These are phyloP conservation scores for Conringia planisiliqua DNA, from an alignment of 345 rosid species.

Conservation along the genomic window DNA sequence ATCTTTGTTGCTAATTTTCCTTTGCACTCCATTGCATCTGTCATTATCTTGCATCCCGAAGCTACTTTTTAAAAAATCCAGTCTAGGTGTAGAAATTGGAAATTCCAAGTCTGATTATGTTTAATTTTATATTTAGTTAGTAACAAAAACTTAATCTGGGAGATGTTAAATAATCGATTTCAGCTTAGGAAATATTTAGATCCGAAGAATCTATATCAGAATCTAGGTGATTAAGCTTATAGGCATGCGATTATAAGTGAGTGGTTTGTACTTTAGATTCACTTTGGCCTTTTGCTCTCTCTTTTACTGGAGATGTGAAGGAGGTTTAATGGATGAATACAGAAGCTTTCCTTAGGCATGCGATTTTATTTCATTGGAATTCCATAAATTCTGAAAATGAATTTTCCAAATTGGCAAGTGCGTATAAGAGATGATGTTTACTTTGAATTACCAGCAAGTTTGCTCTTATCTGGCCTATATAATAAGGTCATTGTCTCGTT, in stretches of 20 bases:
- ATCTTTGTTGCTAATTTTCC: not conserved
- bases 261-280: not conserved
- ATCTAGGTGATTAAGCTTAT: constrained; percentile 8
- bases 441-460: not conserved
- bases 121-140: too few species aligned
- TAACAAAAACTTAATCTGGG: not conserved
- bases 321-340: not conserved
- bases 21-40: not conserved
- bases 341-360: not conserved
- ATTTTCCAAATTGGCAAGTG: not conserved
- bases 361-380: not conserved
- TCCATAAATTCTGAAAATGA: not conserved
- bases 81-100: not conserved
- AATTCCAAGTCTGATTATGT: not conserved
- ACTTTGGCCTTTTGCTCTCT: not conserved
- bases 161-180: not conserved
- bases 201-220: not conserved
- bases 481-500: not conserved
- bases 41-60: not conserved
- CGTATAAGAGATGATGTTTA: not conserved
- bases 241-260: not conserved
- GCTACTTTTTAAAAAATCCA: not conserved
- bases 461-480: not conserved
- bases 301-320: not conserved
- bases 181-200: not conserved